phyloP scores from a whole-genome alignment of 306 rosid genomes.

The Fragaria ananassa region DNA sequence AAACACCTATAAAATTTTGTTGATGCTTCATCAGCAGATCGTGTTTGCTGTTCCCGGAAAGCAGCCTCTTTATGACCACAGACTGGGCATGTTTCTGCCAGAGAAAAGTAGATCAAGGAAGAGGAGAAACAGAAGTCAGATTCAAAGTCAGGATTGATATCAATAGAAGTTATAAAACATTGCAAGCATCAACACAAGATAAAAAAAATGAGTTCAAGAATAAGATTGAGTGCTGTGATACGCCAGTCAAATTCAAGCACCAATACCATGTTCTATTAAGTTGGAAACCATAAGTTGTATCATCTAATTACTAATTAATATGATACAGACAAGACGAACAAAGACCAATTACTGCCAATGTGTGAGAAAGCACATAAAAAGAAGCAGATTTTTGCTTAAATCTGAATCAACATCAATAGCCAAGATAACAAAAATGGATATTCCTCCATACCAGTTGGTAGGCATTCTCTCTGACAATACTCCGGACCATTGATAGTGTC shows the following conservation, averaged over 20 bases:
- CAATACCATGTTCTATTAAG: neutral
- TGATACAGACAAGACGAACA: neutral
- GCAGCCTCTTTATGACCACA: conserved; percentile 49
- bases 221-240: neutral
- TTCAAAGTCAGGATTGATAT: neutral
- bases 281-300: neutral
- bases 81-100: conserved; percentile 48
- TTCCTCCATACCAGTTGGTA: neutral
- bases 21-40: conserved; percentile 71
- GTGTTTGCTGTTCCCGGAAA: conserved; percentile 49
- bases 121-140: neutral
- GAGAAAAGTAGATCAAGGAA: neutral
- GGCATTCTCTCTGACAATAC: neutral
- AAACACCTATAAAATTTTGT: conserved; percentile 55
- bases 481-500: neutral
- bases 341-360: neutral
- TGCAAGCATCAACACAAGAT: conserved; percentile 8
- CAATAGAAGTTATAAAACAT: neutral
- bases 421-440: neutral
- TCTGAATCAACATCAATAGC: neutral
- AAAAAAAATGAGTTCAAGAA: neutral
- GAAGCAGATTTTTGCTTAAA: neutral
- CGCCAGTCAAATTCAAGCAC: neutral
- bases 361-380: neutral
- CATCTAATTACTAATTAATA: neutral